Percentiles rank a stretch among this genome's conserved stretches.
Conservation (phyloP, 768 basidiomycete species). For the Tylopilus cervinicoccineus region DNA sequence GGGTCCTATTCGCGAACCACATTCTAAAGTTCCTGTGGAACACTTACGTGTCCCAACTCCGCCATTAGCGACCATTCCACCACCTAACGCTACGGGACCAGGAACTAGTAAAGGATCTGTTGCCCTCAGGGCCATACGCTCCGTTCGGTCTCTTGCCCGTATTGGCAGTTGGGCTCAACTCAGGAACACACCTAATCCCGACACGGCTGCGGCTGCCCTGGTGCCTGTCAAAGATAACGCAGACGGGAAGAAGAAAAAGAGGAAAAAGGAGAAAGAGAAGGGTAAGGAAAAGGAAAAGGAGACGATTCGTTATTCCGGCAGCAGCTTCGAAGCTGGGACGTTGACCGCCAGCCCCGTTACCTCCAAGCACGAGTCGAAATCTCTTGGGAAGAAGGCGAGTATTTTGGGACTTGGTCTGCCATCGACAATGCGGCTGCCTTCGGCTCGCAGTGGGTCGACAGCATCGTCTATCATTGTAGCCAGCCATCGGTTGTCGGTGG, state of each 20-base stretch:
- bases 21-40: constrained; percentile 10
- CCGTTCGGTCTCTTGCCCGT: constrained; percentile 66
- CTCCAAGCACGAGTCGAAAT: constrained; percentile 26
- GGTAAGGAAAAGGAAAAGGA: constrained; percentile 32
- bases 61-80: constrained; percentile 33
- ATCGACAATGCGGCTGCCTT: constrained; percentile 47
- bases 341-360: constrained; percentile 38
- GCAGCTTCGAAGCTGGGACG: constrained; percentile 67
- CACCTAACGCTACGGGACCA: constrained; percentile 26
- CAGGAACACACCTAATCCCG: constrained; percentile 35
- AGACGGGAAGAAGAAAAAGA: constrained; percentile 35
- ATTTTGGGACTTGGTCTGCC: constrained; percentile 63
- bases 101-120: constrained; percentile 52
- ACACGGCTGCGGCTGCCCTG: constrained; percentile 23
- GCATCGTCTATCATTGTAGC: constrained; percentile 31
- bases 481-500: constrained; percentile 26
- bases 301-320: constrained; percentile 46
- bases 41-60: constrained; percentile 20
- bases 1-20: constrained; percentile 16
- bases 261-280: constrained; percentile 37
- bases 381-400: constrained; percentile 51
- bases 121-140: constrained; percentile 74
- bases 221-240: constrained; percentile 28
- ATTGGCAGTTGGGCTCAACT: constrained; percentile 72
- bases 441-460: constrained; percentile 32